Conservation (phyloP, 768 basidiomycete genomes). For the Lentinus brumalis region DNA sequence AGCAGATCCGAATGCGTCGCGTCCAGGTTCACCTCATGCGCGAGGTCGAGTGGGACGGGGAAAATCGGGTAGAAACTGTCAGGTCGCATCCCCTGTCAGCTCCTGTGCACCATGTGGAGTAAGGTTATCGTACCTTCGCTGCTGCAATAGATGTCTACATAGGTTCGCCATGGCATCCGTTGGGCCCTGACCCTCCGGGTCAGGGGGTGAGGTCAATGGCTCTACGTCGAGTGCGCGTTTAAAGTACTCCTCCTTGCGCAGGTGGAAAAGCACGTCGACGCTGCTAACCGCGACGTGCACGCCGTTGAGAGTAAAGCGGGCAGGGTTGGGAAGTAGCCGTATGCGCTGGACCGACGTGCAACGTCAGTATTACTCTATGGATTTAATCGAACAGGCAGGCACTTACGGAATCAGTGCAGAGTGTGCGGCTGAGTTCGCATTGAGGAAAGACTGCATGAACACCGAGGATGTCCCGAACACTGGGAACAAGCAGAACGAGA, state of each 20-base stretch:
- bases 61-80: slow-evolving; percentile 93
- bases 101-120: background rate
- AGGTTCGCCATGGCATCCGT: slow-evolving; percentile 79
- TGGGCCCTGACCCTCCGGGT: slow-evolving; percentile 42
- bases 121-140: slow-evolving; percentile 64
- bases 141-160: slow-evolving; percentile 80
- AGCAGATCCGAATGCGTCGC: slow-evolving; percentile 71
- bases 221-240: slow-evolving; percentile 67
- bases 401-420: slow-evolving; percentile 56
- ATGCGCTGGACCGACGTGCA: slow-evolving; percentile 55
- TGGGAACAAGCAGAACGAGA: slow-evolving; percentile 78
- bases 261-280: slow-evolving; percentile 87
- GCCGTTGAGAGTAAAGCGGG: slow-evolving; percentile 82
- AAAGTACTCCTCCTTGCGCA: slow-evolving; percentile 81
- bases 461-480: slow-evolving; percentile 78
- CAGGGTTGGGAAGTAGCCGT: slow-evolving; percentile 83
- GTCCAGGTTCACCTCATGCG: slow-evolving; percentile 87
- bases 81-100: background rate
- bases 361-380: no score
- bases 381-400: background rate
- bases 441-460: slow-evolving; percentile 88
- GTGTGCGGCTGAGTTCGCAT: slow-evolving; percentile 49
- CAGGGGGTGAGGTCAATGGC: slow-evolving; percentile 38
- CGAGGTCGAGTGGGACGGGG: slow-evolving; percentile 74
- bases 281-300: slow-evolving; percentile 79